Evolutionary conservation across 768 basidiomycete genomes (phyloP).

Genomic region (Phaeotremella skinneri): DNA sequence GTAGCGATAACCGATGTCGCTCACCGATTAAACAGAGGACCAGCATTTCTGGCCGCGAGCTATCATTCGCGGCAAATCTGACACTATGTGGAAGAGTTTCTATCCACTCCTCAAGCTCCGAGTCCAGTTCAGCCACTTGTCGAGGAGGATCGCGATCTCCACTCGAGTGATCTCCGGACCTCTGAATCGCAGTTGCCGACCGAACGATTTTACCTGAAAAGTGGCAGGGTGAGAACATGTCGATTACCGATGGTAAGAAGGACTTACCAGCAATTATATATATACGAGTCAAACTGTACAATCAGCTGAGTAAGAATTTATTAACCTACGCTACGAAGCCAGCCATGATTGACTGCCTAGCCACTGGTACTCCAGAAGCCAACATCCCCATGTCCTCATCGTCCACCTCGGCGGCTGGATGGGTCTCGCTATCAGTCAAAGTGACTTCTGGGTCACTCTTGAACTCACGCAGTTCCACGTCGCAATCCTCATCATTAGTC

Average conservation of each 20-base stretch:
- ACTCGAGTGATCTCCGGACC: neutral
- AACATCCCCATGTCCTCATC: slow-evolving; percentile 1
- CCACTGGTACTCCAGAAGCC: neutral
- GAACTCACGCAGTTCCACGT: slow-evolving; percentile 14
- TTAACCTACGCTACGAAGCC: neutral
- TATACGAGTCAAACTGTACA: slow-evolving; percentile 4
- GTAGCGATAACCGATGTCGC: neutral
- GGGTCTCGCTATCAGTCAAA: neutral
- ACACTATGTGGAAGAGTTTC: slow-evolving; percentile 6
- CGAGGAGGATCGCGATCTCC: neutral
- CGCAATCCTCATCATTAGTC: slow-evolving; percentile 72
- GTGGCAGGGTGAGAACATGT: neutral
- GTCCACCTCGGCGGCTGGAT: neutral
- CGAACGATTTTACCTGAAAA: neutral
- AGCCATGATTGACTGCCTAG: neutral
- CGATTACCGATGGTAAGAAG: neutral
- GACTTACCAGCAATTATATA: slow-evolving; percentile 4
- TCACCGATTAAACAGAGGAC: neutral
- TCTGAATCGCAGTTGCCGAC: neutral
- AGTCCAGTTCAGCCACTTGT: neutral
- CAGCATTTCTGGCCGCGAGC: neutral
- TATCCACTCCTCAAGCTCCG: slow-evolving; percentile 1
- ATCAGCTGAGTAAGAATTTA: neutral
- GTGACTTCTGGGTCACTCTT: neutral
- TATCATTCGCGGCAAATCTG: slow-evolving; percentile 5